These are phyloP conservation scores for Penicillium waksmanii DNA, from an alignment of 495 filamentous ascomycete genomes.

Conservation along the genomic window DNA sequence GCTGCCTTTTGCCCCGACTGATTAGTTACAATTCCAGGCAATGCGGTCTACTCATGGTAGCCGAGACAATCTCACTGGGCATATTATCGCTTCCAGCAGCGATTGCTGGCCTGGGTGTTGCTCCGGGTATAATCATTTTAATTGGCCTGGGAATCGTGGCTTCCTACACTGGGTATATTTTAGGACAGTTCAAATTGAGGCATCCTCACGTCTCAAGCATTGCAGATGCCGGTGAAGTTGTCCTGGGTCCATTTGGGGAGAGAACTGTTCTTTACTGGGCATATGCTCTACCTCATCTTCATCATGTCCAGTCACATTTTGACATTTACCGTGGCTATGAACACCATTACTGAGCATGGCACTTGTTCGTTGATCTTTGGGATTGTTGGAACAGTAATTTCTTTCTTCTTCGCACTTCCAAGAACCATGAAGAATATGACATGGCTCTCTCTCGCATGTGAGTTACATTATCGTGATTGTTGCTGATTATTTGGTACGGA, in stretches of 20 bases:
- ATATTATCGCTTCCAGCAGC: conserved; percentile 66
- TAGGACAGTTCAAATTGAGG: conserved; percentile 75
- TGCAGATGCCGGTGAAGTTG: conserved; percentile 71
- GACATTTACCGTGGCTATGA: conserved; percentile 76
- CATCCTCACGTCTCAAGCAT: conserved; percentile 75
- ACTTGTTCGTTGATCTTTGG: conserved; percentile 73
- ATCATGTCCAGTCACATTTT: conserved; percentile 78
- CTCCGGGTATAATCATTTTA: conserved; percentile 70
- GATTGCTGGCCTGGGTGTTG: conserved; percentile 66
- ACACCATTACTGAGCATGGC: conserved; percentile 65
- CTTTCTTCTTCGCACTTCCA: conserved; percentile 67
- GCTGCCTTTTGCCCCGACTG: not conserved
- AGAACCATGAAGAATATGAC: conserved; percentile 65
- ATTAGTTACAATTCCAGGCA: conserved; percentile 32
- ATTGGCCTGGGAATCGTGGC: conserved; percentile 67
- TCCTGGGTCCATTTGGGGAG: conserved; percentile 67
- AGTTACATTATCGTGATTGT: not conserved
- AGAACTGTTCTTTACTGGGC: conserved; percentile 64
- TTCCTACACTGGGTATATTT: conserved; percentile 77
- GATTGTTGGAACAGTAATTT: conserved; percentile 66
- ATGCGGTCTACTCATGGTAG: conserved; percentile 63
- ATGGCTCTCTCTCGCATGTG: conserved; percentile 66
- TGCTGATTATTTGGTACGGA: not conserved
- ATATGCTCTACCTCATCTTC: conserved; percentile 72
- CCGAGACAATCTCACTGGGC: conserved; percentile 73